Base-by-base conservation (phyloP, 2,329 filamentous ascomycete genomes). In the Xylariaceae sp. region DNA sequence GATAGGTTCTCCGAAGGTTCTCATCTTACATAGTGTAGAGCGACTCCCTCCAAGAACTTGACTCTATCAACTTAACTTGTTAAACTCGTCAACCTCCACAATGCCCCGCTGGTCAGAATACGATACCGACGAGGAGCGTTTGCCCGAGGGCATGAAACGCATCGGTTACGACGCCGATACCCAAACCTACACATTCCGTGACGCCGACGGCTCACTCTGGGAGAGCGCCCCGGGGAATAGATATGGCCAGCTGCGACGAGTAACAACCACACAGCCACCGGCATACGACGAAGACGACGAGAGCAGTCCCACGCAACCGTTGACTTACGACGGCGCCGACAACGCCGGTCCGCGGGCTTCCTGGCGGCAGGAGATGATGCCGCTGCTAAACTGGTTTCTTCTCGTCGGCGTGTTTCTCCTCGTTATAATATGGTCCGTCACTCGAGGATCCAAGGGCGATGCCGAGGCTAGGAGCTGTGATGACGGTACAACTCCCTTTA, bases 301-400 rank as follows among this genome's bases (percentile, higher is more conserved):
- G 41, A 51, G 49, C 45, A 58, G 62, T 44, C 51, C 59, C 30
- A 53, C 59, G 8, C 60, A 61, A 29, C 62, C 61, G 13, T 47
- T 64, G 42, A 60, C 61, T 29, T 43, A 43, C 21, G 21, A 36
- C 26, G 44, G 53, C n/a, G 51, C 55, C 47, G 54, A 19, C n/a
- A 16, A 21, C 5, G 21, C 44, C 26, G 49, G 34, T 30, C 57
- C 34, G 13, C 16, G 65, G 37, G 68, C 69, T 30, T 76, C 80
- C 5, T 78, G 80, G 74, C 73, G 80, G 29, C 72, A 74, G 32
- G 76, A 79, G 55, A 70, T 79, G 69, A 74, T 73, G 70, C 77
- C 77, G n/a, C 69, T 84, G 58, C 71, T 84, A 62, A 82, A 82
- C 63, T 84, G 83, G 67, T 79, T 78, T 50, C 66, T 83, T 56